Conservation (phyloP, 2,329 filamentous ascomycete genomes). For the Sporothrix mexicana region DNA sequence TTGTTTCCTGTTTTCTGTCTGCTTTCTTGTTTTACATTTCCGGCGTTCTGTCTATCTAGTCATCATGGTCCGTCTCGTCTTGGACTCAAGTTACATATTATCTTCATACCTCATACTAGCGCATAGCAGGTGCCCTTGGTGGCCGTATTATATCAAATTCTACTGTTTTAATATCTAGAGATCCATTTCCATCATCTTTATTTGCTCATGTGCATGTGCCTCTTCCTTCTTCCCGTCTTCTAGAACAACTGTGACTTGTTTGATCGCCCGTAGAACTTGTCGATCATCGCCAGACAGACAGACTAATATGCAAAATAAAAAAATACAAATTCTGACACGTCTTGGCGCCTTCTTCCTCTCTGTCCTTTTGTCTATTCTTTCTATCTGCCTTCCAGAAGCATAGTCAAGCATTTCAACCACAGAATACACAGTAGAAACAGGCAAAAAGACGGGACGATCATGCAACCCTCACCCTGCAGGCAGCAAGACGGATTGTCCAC, state of each 20-base stretch:
- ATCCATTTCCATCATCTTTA: no score
- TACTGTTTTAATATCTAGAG: neutral
- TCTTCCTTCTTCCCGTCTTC: neutral
- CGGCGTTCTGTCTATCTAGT: neutral
- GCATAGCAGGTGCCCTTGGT: slow-evolving; percentile 13
- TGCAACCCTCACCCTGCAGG: slow-evolving; percentile 5
- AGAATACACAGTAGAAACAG: neutral
- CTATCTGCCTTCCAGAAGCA: slow-evolving; percentile 15
- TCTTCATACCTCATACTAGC: neutral
- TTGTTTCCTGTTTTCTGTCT: neutral
- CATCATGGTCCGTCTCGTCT: slow-evolving; percentile 6
- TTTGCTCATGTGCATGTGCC: no score
- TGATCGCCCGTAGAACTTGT: neutral
- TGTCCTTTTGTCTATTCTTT: neutral
- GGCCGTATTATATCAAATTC: neutral
- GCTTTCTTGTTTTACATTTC: neutral
- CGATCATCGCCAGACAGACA: neutral
- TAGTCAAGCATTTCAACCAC: neutral
- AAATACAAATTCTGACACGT: slow-evolving; percentile 22
- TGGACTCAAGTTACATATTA: neutral
- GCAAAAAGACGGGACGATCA: slow-evolving; percentile 23
- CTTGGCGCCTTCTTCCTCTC: neutral
- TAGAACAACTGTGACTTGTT: slow-evolving; percentile 6
- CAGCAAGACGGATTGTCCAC: neutral
- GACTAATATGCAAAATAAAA: neutral